phyloP scores from a whole-genome alignment of 768 basidiomycete genomes.

The Trametes sanguinea region DNA sequence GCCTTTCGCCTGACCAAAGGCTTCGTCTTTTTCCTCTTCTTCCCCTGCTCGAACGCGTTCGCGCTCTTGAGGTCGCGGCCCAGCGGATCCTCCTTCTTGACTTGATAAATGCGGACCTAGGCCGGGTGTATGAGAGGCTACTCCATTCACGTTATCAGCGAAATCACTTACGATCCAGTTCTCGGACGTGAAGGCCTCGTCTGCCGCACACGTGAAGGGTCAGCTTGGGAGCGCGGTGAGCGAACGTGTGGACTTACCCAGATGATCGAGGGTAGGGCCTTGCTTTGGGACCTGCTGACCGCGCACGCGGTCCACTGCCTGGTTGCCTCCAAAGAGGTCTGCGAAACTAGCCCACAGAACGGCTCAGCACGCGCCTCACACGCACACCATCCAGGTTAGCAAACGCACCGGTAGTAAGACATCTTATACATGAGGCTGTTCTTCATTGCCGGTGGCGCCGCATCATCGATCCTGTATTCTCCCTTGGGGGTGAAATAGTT shows the following conservation, averaged over 20 bases:
- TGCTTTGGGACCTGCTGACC: conserved; percentile 75
- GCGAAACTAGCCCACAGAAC: conserved; percentile 57
- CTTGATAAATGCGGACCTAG: conserved; percentile 89
- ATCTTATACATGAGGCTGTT: conserved; percentile 99
- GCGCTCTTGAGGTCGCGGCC: conserved; percentile 90
- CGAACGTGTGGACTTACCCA: conserved; percentile 50
- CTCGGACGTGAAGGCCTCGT: conserved; percentile 98
- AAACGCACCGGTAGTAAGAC: conserved; percentile 84
- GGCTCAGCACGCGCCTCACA: conserved; percentile 4
- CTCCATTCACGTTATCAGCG: background rate
- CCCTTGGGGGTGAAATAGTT: conserved; percentile 92
- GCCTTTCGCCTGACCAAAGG: conserved; percentile 63
- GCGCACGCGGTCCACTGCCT: conserved; percentile 85
- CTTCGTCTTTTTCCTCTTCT: conserved; percentile 84
- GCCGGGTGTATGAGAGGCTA: background rate
- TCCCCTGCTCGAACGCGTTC: conserved; percentile 81
- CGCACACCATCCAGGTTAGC: conserved; percentile 15
- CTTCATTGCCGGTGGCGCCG: conserved; percentile 84
- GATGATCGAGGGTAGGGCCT: conserved; percentile 82
- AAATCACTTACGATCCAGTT: conserved; percentile 89
- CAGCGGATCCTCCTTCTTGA: conserved; percentile 90
- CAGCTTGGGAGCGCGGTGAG: background rate
- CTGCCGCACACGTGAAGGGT: conserved; percentile 40
- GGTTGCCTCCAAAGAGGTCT: conserved; percentile 80
- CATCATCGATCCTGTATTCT: conserved; percentile 90